Evolutionary conservation across 495 filamentous ascomycete species (phyloP).

Genomic region (Penicillium cosmopolitanum): DNA sequence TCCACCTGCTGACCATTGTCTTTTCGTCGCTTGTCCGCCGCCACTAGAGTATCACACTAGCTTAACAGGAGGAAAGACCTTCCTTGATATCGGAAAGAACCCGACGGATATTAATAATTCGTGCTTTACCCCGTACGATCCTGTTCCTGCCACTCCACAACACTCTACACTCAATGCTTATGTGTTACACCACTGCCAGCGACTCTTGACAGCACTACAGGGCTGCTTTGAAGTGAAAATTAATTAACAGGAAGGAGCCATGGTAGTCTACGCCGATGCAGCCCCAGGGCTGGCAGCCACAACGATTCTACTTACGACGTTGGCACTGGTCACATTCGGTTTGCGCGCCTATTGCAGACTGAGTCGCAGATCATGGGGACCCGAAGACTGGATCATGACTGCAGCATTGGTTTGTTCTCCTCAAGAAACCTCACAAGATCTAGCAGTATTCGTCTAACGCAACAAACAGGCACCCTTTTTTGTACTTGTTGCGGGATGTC

Average conservation of each 20-base stretch:
- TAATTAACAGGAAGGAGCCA: not conserved
- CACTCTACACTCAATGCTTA: not conserved
- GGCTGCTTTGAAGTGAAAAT: not conserved
- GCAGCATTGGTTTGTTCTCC: slow-evolving; percentile 19
- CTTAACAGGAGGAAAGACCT: not conserved
- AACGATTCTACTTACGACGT: slow-evolving; percentile 24
- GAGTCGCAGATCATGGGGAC: slow-evolving; percentile 24
- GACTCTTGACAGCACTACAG: slow-evolving; percentile 22
- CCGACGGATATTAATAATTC: not conserved
- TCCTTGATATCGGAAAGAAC: not conserved
- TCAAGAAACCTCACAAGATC: not conserved
- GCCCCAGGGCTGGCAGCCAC: slow-evolving; percentile 25
- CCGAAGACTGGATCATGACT: slow-evolving; percentile 35
- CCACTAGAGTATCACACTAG: not conserved
- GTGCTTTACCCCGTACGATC: slow-evolving; percentile 3
- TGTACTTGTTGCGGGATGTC: slow-evolving; percentile 25
- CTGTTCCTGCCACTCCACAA: not conserved
- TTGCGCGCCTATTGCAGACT: slow-evolving; percentile 27
- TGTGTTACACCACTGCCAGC: not conserved
- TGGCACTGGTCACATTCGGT: slow-evolving; percentile 22
- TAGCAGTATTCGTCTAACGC: not conserved
- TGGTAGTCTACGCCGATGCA: slow-evolving; percentile 27
- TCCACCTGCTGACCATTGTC: not conserved
- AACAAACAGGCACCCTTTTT: slow-evolving; percentile 24
- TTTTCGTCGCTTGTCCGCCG: not conserved